Evolutionary conservation across 2,329 filamentous ascomycete species (phyloP).

Genomic region (Eurotiales sp.): DNA sequence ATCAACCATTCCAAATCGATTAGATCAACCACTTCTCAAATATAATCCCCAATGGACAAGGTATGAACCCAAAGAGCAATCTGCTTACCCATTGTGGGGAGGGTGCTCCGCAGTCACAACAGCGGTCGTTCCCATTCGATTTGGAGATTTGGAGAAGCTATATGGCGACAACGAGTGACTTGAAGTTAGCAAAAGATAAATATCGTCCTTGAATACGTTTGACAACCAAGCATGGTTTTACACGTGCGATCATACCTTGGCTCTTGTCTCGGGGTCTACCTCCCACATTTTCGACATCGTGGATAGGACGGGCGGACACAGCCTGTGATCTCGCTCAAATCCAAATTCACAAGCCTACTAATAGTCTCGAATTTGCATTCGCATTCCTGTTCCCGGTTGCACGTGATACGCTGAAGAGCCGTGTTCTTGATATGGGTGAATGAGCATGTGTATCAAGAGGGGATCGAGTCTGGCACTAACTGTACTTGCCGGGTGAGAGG

Average conservation of each 20-base stretch:
- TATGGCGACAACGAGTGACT: constrained; percentile 6
- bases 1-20: constrained; percentile 3
- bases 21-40: neutral
- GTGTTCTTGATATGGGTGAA: too few species aligned
- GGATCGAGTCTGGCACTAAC: neutral
- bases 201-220: neutral
- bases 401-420: too few species aligned
- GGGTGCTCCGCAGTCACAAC: constrained; percentile 92
- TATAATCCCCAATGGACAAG: neutral
- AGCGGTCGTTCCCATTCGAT: constrained; percentile 79
- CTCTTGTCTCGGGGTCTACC: constrained; percentile 94
- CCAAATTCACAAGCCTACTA: neutral
- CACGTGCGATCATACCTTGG: constrained; percentile 62
- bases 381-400: neutral
- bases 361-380: neutral
- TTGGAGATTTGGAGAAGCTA: constrained; percentile 91
- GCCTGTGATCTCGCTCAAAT: neutral
- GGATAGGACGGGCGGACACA: constrained; percentile 7
- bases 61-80: neutral
- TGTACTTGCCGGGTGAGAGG: constrained; percentile 29
- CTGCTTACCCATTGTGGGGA: constrained; percentile 89
- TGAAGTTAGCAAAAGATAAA: neutral
- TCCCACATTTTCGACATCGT: constrained; percentile 83
- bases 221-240: neutral
- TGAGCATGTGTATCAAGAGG: neutral